These are phyloP conservation scores for Immersiporthe knoxdaviesiana DNA, from an alignment of 2,329 filamentous ascomycete genomes.

Conservation along the genomic window DNA sequence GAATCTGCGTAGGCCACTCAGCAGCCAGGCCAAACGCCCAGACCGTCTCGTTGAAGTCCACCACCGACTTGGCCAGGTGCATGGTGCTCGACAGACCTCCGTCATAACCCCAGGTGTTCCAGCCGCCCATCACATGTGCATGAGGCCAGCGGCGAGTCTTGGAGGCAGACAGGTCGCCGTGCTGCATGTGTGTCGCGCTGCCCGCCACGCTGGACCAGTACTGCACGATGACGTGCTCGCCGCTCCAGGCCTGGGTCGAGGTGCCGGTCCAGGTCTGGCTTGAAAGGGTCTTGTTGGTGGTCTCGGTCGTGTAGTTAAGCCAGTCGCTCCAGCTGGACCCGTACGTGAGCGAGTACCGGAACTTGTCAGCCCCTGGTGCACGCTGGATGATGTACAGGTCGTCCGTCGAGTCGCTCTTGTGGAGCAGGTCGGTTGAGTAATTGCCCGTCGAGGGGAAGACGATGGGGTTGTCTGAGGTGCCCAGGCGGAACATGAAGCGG, in stretches of 20 bases:
- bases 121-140: conserved; percentile 63
- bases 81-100: conserved; percentile 59
- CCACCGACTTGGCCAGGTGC: conserved; percentile 39
- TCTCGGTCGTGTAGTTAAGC: conserved; percentile 55
- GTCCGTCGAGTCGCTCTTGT: conserved; percentile 37
- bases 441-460: conserved; percentile 60
- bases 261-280: conserved; percentile 60
- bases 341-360: conserved; percentile 65
- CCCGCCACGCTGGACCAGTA: conserved; percentile 64
- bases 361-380: conserved; percentile 64
- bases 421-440: conserved; percentile 58
- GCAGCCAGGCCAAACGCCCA: conserved; percentile 66
- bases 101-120: conserved; percentile 68
- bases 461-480: conserved; percentile 60
- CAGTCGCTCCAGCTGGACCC: conserved; percentile 62
- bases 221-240: conserved; percentile 54
- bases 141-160: conserved; percentile 59
- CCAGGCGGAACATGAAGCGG: conserved; percentile 64
- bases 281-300: conserved; percentile 50
- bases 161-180: conserved; percentile 51
- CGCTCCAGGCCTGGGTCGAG: conserved; percentile 19
- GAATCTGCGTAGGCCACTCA: conserved; percentile 65
- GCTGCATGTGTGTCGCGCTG: conserved; percentile 63
- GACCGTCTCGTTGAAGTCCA: conserved; percentile 42
- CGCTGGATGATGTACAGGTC: conserved; percentile 57